A percentile compares a stretch with the other conserved stretches of the same genome.
phyloP scores from a whole-genome alignment of 805 yeast genomes.

The Candida ficus region DNA sequence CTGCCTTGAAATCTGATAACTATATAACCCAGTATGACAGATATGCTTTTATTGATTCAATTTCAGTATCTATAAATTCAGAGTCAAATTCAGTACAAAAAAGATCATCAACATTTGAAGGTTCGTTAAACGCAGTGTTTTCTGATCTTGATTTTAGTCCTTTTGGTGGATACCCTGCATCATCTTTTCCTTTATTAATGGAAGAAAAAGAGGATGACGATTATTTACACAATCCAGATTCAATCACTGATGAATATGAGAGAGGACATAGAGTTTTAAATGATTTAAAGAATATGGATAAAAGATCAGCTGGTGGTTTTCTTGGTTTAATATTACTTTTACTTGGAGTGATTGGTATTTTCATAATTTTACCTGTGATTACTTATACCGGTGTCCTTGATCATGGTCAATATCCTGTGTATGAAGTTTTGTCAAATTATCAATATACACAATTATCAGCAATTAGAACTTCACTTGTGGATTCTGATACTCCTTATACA shows the following conservation, averaged over 20 bases:
- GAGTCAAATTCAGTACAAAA: constrained; percentile 19
- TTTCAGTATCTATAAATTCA: constrained; percentile 36
- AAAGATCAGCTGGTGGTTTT: constrained; percentile 54
- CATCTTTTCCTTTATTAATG: constrained; percentile 82
- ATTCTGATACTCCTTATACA: constrained; percentile 62
- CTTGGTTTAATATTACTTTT: constrained; percentile 54
- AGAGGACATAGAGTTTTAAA: constrained; percentile 63
- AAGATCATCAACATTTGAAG: constrained; percentile 16
- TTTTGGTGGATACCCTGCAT: constrained; percentile 95
- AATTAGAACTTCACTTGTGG: constrained; percentile 48
- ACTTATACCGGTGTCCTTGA: constrained; percentile 70
- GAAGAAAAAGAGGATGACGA: constrained; percentile 96
- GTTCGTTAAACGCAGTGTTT: constrained; percentile 35
- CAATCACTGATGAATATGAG: constrained; percentile 82
- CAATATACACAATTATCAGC: constrained; percentile 53
- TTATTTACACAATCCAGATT: constrained; percentile 93
- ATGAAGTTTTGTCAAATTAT: constrained; percentile 44
- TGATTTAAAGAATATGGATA: constrained; percentile 65
- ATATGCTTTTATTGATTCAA: constrained; percentile 58
- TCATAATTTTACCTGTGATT: constrained; percentile 75
- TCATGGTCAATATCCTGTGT: constrained; percentile 21
- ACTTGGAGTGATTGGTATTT: constrained; percentile 59
- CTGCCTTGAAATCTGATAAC: constrained; percentile 21
- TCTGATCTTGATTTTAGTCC: constrained; percentile 73
- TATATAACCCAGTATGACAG: constrained; percentile 59